phyloP scores from a whole-genome alignment of 495 filamentous ascomycete genomes.

The Aspergillus baeticus region DNA sequence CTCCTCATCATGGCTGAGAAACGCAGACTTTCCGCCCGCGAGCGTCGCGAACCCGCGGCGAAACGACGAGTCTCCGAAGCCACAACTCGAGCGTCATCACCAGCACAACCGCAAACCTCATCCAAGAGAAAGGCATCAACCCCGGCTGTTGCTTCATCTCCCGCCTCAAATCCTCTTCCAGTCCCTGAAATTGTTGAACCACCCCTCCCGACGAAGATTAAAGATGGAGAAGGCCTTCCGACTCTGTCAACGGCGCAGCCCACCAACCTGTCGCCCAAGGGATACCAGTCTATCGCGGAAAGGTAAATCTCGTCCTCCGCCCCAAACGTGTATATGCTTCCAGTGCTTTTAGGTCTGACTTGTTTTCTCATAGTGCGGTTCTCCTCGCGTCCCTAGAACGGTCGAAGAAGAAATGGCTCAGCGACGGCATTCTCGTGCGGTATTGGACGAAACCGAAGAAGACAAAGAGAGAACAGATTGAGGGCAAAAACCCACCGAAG shows the following conservation, averaged over 20 bases:
- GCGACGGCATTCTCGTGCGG: slow-evolving; percentile 83
- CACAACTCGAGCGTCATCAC: slow-evolving; percentile 26
- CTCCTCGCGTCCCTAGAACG: slow-evolving; percentile 76
- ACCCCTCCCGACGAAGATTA: slow-evolving; percentile 61
- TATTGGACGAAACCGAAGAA: slow-evolving; percentile 93
- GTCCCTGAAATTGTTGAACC: slow-evolving; percentile 43
- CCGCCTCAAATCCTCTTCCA: slow-evolving; percentile 25
- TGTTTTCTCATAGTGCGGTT: slow-evolving; percentile 64
- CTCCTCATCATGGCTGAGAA: slow-evolving; percentile 46
- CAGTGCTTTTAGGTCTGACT: not conserved
- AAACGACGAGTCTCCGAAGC: slow-evolving; percentile 49
- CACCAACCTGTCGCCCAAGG: slow-evolving; percentile 57
- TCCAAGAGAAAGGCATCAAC: slow-evolving; percentile 40
- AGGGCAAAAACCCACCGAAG: slow-evolving; percentile 78
- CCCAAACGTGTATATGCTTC: not conserved
- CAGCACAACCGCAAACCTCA: slow-evolving; percentile 20
- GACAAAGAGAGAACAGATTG: slow-evolving; percentile 66
- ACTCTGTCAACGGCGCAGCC: slow-evolving; percentile 69
- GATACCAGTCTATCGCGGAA: slow-evolving; percentile 81
- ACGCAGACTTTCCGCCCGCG: slow-evolving; percentile 44
- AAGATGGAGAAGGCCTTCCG: slow-evolving; percentile 70
- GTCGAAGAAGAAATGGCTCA: slow-evolving; percentile 86
- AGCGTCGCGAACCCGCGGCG: slow-evolving; percentile 47
- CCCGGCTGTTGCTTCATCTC: slow-evolving; percentile 24
- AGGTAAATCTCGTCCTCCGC: slow-evolving; percentile 53